A percentile compares a stretch with the other conserved stretches of the same genome.
Conservation (phyloP, 768 basidiomycete species). For the Mycena metata region DNA sequence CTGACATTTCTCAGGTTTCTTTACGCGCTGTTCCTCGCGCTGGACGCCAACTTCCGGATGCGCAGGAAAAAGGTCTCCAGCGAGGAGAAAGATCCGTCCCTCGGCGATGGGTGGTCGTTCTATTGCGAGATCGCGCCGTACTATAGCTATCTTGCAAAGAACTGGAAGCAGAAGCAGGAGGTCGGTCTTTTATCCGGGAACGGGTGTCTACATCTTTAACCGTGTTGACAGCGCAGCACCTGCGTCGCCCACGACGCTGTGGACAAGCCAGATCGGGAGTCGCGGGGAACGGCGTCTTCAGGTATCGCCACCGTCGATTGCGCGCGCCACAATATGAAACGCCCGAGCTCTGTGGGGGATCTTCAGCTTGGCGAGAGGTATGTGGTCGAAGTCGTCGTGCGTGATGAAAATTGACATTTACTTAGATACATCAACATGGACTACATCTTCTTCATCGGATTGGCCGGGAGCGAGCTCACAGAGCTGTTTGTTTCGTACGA, state of each 20-base stretch:
- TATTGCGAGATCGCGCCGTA: conserved; percentile 14
- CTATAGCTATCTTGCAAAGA: conserved; percentile 17
- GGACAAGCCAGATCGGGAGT: conserved; percentile 20
- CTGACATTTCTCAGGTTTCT: conserved; percentile 24
- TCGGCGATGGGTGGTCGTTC: conserved; percentile 35
- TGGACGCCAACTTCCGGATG: conserved; percentile 44
- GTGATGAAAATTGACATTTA: too few species aligned
- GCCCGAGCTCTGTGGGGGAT: conserved; percentile 36
- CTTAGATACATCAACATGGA: conserved; percentile 43
- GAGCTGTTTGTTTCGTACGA: conserved; percentile 45
- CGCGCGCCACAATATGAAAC: conserved; percentile 33
- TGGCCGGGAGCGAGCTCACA: conserved; percentile 25
- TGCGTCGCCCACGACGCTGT: conserved; percentile 24
- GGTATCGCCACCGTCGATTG: conserved; percentile 41
- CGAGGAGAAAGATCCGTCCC: conserved; percentile 33
- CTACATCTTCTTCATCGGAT: conserved; percentile 42
- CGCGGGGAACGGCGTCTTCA: conserved; percentile 29
- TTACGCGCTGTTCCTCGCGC: conserved; percentile 31
- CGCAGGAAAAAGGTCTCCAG: conserved; percentile 32
- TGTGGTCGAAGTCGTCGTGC: neutral
- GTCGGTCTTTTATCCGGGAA: neutral
- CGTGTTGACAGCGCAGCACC: neutral
- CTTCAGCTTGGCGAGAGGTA: conserved; percentile 39
- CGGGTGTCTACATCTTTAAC: too few species aligned
- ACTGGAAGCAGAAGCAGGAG: conserved; percentile 8